phyloP scores from a whole-genome alignment of 208 protist species.

The Trypanosoma mega region DNA sequence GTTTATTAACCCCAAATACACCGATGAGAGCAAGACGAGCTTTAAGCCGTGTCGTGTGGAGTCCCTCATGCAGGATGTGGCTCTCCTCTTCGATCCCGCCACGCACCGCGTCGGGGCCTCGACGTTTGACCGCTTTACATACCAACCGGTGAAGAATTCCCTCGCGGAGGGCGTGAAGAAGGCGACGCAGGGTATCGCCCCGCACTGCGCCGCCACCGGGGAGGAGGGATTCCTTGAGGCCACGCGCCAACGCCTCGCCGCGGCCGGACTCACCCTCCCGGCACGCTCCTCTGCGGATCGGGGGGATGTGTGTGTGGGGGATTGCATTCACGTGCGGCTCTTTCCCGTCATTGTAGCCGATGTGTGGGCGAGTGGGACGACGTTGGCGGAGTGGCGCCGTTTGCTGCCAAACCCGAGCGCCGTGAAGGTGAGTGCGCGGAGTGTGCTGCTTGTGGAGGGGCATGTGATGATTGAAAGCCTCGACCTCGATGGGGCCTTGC shows the following conservation, averaged over 20 bases:
- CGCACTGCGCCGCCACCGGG: slow-evolving; percentile 68
- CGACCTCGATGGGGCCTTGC: slow-evolving; percentile 60
- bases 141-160: slow-evolving; percentile 89
- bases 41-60: slow-evolving; percentile 88
- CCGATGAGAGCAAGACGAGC: slow-evolving; percentile 38
- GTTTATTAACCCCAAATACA: slow-evolving; percentile 95
- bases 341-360: slow-evolving; percentile 37
- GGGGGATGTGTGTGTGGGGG: neutral
- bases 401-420: slow-evolving; percentile 58
- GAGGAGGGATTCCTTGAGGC: slow-evolving; percentile 75
- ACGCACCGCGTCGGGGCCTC: slow-evolving; percentile 67
- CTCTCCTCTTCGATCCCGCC: slow-evolving; percentile 51
- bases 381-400: slow-evolving; percentile 29
- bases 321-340: slow-evolving; percentile 10
- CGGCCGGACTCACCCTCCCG: slow-evolving; percentile 21
- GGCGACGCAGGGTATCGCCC: slow-evolving; percentile 30
- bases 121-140: slow-evolving; percentile 72
- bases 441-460: slow-evolving; percentile 74
- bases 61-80: slow-evolving; percentile 91
- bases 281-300: neutral
- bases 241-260: slow-evolving; percentile 48
- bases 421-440: slow-evolving; percentile 51
- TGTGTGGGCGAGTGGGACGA: slow-evolving; percentile 39
- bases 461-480: slow-evolving; percentile 73
- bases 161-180: slow-evolving; percentile 52